Evolutionary conservation across 2,329 filamentous ascomycete genomes (phyloP).

Genomic region (Hypomyces perniciosus): DNA sequence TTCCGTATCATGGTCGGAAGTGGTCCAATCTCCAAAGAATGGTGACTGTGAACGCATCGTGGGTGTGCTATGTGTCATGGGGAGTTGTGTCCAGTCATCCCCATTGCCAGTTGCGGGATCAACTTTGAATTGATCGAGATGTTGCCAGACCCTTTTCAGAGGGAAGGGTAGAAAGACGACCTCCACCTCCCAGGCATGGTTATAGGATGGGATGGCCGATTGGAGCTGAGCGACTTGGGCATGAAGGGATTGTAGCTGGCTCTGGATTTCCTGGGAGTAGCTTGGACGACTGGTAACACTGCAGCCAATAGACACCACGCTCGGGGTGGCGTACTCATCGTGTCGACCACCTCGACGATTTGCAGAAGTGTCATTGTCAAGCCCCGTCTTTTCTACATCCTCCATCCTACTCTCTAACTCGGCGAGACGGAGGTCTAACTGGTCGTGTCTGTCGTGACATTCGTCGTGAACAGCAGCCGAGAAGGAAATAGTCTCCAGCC

Average conservation of each 20-base stretch:
- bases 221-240: constrained; percentile 52
- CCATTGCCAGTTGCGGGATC: constrained; percentile 27
- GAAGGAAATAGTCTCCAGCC: constrained; percentile 65
- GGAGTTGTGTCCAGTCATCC: constrained; percentile 52
- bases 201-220: constrained; percentile 53
- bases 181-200: constrained; percentile 66
- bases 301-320: constrained; percentile 42
- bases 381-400: constrained; percentile 50
- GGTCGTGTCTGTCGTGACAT: constrained; percentile 61
- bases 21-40: constrained; percentile 41
- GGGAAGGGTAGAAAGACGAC: constrained; percentile 70
- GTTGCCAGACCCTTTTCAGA: constrained; percentile 50
- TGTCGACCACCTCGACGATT: constrained; percentile 30
- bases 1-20: constrained; percentile 42
- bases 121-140: constrained; percentile 41
- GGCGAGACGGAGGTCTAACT: constrained; percentile 59
- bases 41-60: constrained; percentile 44
- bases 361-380: constrained; percentile 40
- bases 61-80: constrained; percentile 40
- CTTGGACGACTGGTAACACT: constrained; percentile 33
- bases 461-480: constrained; percentile 61
- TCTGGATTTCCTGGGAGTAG: constrained; percentile 42
- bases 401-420: constrained; percentile 62
- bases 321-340: constrained; percentile 40
- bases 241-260: constrained; percentile 44